Percentiles rank a stretch among this genome's conserved stretches.
These are phyloP conservation scores for Alternaria hordeiaustralica DNA, from an alignment of 2,329 filamentous ascomycete species.

Conservation along the genomic window DNA sequence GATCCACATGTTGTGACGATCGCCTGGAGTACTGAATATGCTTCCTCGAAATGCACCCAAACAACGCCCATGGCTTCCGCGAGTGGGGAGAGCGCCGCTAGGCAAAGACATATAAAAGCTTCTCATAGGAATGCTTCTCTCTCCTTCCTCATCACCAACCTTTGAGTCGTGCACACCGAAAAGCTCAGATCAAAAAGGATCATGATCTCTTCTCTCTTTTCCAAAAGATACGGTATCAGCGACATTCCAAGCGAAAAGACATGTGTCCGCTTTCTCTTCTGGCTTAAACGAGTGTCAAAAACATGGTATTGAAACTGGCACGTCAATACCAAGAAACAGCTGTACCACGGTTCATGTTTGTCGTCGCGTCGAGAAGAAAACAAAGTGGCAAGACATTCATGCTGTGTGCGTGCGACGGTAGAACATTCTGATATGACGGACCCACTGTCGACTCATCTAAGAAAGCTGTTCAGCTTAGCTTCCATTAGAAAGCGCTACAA, in stretches of 20 bases:
- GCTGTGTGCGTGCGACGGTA: background rate
- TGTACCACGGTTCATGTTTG: background rate
- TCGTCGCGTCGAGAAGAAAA: background rate
- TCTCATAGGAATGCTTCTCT: background rate
- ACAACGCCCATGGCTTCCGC: background rate
- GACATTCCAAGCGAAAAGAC: background rate
- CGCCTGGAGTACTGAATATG: background rate
- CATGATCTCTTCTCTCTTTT: background rate
- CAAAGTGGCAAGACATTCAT: no score
- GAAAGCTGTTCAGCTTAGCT: no score
- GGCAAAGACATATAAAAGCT: background rate
- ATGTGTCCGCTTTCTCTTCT: background rate
- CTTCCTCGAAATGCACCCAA: background rate
- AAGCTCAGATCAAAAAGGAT: no score
- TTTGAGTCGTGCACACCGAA: background rate
- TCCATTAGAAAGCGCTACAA: no score
- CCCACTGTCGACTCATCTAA: no score
- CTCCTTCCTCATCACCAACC: background rate
- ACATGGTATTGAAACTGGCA: background rate
- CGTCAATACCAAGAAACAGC: background rate
- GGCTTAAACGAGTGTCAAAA: background rate
- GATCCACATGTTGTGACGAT: background rate
- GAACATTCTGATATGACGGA: background rate
- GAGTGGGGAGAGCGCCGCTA: background rate
- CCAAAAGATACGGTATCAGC: background rate